Percentiles rank a stretch among this genome's conserved stretches.
Conservation (phyloP, 2,329 filamentous ascomycete genomes). For the Elsinoe perseae region DNA sequence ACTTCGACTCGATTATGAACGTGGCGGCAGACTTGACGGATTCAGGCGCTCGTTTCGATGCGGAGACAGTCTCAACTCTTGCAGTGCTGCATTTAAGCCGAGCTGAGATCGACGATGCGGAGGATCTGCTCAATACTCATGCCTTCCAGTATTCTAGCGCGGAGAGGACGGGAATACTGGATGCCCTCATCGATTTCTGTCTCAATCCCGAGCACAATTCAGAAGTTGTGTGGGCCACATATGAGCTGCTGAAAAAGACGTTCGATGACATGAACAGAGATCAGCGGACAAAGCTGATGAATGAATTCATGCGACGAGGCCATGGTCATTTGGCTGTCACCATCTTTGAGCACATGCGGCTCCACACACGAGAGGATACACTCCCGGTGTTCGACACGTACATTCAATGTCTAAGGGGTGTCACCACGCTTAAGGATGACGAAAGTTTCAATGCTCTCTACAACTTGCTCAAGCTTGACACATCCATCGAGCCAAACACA, state of each 20-base stretch:
- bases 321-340: constrained; percentile 78
- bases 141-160: constrained; percentile 60
- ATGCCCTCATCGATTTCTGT: constrained; percentile 61
- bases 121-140: constrained; percentile 73
- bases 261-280: constrained; percentile 57
- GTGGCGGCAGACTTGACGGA: constrained; percentile 67
- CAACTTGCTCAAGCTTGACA: constrained; percentile 91
- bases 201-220: constrained; percentile 56
- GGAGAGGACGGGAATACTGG: constrained; percentile 60
- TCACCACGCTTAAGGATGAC: constrained; percentile 36
- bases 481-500: constrained; percentile 68
- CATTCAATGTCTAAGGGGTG: constrained; percentile 65
- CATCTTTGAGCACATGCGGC: constrained; percentile 91
- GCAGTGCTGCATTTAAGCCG: constrained; percentile 65
- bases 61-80: constrained; percentile 67
- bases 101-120: constrained; percentile 69
- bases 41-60: constrained; percentile 59
- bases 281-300: constrained; percentile 66
- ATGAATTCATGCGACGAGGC: constrained; percentile 76
- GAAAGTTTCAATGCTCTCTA: constrained; percentile 69
- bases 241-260: constrained; percentile 50
- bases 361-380: constrained; percentile 54
- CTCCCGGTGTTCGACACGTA: constrained; percentile 70
- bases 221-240: constrained; percentile 54
- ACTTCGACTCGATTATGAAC: constrained; percentile 64